Percentiles rank a stretch among this genome's conserved stretches.
These are phyloP conservation scores for Achlya hypogyna DNA, from an alignment of 352 stramenopile genomes.

Conservation along the genomic window DNA sequence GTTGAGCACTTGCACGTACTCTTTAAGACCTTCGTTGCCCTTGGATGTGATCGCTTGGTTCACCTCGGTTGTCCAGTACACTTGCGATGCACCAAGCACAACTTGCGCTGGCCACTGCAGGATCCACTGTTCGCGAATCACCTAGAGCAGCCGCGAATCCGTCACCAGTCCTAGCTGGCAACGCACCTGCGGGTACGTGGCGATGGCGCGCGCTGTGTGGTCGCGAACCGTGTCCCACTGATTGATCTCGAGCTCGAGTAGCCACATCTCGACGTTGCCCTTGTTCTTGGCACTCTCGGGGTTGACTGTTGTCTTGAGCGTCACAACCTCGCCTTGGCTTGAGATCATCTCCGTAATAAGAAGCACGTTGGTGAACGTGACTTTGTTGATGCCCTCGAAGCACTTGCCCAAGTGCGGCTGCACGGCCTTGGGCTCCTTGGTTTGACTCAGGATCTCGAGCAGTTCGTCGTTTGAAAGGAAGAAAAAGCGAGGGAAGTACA, in stretches of 20 bases:
- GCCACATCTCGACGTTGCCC: slow-evolving; percentile 92
- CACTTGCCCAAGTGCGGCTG: slow-evolving; percentile 87
- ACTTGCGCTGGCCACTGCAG: slow-evolving; percentile 92
- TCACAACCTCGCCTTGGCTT: slow-evolving; percentile 86
- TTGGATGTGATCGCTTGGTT: slow-evolving; percentile 71
- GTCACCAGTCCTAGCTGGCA: slow-evolving; percentile 72
- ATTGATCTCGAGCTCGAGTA: slow-evolving; percentile 85
- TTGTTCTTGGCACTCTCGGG: slow-evolving; percentile 90
- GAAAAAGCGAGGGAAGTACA: slow-evolving; percentile 92
- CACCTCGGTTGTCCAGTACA: slow-evolving; percentile 93
- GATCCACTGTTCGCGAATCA: slow-evolving; percentile 80
- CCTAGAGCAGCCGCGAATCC: slow-evolving; percentile 82
- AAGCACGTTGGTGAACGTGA: slow-evolving; percentile 86
- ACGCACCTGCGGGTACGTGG: slow-evolving; percentile 77
- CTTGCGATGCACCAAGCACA: slow-evolving; percentile 85
- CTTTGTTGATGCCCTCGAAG: slow-evolving; percentile 86
- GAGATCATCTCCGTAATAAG: slow-evolving; percentile 93
- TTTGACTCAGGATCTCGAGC: slow-evolving; percentile 90
- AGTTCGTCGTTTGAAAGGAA: slow-evolving; percentile 92
- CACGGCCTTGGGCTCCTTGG: slow-evolving; percentile 88
- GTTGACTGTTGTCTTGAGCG: slow-evolving; percentile 74
- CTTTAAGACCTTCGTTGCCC: slow-evolving; percentile 55
- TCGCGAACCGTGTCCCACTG: slow-evolving; percentile 89
- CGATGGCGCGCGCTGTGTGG: slow-evolving; percentile 82
- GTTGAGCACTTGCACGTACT: slow-evolving; percentile 80